Base-by-base conservation (phyloP, 129 eudicot species). In the Helichrysum umbraculigerum region DNA sequence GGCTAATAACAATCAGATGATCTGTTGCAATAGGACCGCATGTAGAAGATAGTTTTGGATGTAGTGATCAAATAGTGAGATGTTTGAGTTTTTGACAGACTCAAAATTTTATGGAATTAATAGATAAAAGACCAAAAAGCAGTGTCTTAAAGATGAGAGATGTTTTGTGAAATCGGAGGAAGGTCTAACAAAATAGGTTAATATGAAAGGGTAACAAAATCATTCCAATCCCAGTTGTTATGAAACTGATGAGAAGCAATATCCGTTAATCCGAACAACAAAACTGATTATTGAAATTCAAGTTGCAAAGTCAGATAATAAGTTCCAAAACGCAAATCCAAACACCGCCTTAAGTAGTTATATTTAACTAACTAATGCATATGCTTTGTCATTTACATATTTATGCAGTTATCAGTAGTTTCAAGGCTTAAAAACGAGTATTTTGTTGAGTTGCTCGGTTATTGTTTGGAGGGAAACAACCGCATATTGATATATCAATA, bases 371-470 rank as follows among this genome's bases (percentile, higher is more conserved):
- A 62, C 76, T 70, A 60, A 78, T 78, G 62, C 62, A 41, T 50
- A 71, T 70, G 32, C 22, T 79, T 54, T 21, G 65, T 25, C 33
- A 20, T 34, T 50, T 80, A 42, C 14, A 7, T 44, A 58, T 62
- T 62, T 68, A 34, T 88, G 84, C 94, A 91, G 99, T 59, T 95
- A 79, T 89, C 97, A 9, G 61, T 65, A 34, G 91, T 91, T 75
- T 89, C 99, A 32, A 86, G 95, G 81, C 92, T 91, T 66, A 89
- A 95, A 75, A 79, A 86, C 52, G 97, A 91, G 66, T 75, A 91
- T 70, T 91, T 95, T 64, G 87, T 84, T 32, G 84, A 80, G 75
- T 66, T 95, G 70, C 73, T 89, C 8, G 97, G 99, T 54, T 95
- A 91, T 73, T 91, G 94, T 75, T 81, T 95, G 68, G 99, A 95